Evolutionary conservation across 805 yeast genomes (phyloP), one percentile per base, ranked within the genome.

Genomic region (Candida nemodendra): DNA sequence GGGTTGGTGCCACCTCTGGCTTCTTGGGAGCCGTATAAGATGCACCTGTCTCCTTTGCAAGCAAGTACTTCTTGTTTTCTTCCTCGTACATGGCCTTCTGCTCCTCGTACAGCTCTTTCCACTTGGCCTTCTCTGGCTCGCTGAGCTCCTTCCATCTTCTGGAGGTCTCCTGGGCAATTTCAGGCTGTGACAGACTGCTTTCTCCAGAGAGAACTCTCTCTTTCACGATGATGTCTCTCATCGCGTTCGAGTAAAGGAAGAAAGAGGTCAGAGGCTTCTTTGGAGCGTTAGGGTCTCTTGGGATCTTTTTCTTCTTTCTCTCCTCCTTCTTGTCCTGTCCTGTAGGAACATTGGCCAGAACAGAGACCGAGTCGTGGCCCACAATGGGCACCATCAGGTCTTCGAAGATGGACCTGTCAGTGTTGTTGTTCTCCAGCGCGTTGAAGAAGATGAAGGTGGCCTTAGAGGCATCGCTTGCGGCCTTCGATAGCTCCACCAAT

Each of bases 221-320:
- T 37, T 76, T 81, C 39, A 81, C 78, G 45, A 90, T 72, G 26
- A 72, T 67, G 45, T 82, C 84, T 55, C 96, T 80, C 48, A 79
- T 76, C 48, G 78, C 79, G 48, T 84, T 81, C 36, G 87, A 79
- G 64, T 79, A 91, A 28, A 80, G 74, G 62, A 91, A 85, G 68
- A 80, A 90, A 30, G 86, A 84, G 16, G 96, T 89, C 56, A 87
- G 70, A 12, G 99, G 98, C 56, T 89, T 89, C 72, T 86, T 88
- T 42, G 99, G 99, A 30, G 96, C 96, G 55, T 85, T 82, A 36
- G 97, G 97, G 64, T 91, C 98, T 51, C 65, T 70, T 36, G 65
- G 71, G 26, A 59, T 67, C 53, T 69, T 72, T 53, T 66, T 69
- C 53, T 75, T 78, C 64, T 77, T 81, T 40, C 60, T 70, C 71